These are phyloP conservation scores for Holtermanniella nyarrowii DNA, from an alignment of 768 basidiomycete genomes.

Conservation along the genomic window DNA sequence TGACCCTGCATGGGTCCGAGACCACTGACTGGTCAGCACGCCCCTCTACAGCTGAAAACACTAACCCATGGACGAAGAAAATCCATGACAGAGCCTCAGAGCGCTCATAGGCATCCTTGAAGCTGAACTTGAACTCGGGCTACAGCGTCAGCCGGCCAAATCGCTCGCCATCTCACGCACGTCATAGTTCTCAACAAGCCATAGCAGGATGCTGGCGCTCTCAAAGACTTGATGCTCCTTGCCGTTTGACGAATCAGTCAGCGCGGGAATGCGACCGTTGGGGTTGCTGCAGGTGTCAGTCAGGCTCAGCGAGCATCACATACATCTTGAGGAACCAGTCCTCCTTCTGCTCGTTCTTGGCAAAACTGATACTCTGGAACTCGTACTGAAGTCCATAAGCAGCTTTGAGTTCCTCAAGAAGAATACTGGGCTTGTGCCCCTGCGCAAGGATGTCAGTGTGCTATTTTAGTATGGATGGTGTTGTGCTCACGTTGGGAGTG, in stretches of 20 bases:
- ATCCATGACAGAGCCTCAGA: conserved; percentile 76
- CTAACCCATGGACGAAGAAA: conserved; percentile 53
- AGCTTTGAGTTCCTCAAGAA: conserved; percentile 57
- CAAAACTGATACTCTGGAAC: conserved; percentile 47
- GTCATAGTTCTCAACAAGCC: conserved; percentile 68
- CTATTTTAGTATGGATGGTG: neutral
- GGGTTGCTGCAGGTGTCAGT: conserved; percentile 23
- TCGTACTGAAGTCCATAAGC: conserved; percentile 44
- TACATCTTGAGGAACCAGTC: conserved; percentile 58
- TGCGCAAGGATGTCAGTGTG: neutral
- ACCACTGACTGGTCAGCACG: conserved; percentile 12
- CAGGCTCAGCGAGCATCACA: neutral
- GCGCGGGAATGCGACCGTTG: conserved; percentile 42
- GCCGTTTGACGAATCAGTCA: conserved; percentile 35
- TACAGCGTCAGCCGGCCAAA: neutral
- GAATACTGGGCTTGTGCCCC: conserved; percentile 44
- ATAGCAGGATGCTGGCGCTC: conserved; percentile 68
- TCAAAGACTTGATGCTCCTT: conserved; percentile 40
- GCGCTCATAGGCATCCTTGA: conserved; percentile 50
- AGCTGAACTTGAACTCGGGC: conserved; percentile 55
- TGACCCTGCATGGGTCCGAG: conserved; percentile 73
- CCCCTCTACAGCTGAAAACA: conserved; percentile 3
- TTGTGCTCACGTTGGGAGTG: conserved; percentile 53
- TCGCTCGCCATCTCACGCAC: conserved; percentile 18
- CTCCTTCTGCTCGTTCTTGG: conserved; percentile 65